These are phyloP conservation scores for Epichloe hybrida DNA, from an alignment of 2,329 filamentous ascomycete genomes.

Conservation along the genomic window DNA sequence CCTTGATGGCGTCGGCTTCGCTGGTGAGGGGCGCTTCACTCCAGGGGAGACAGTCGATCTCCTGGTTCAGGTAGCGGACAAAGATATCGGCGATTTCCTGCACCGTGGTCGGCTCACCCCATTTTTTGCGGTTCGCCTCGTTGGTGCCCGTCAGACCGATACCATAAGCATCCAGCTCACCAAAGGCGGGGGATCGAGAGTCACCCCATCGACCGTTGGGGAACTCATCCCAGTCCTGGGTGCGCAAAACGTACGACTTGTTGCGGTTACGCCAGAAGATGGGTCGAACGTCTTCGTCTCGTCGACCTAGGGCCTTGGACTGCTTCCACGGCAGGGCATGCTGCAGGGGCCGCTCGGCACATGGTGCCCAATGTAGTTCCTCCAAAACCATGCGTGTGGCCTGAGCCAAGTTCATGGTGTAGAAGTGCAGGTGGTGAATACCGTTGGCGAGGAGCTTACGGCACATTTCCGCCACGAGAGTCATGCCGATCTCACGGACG, in stretches of 20 bases:
- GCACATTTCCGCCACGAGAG: slow-evolving; percentile 80
- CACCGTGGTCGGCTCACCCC: slow-evolving; percentile 72
- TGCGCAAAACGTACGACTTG: slow-evolving; percentile 87
- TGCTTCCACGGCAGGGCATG: slow-evolving; percentile 94
- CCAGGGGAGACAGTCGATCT: slow-evolving; percentile 79
- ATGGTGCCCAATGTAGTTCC: slow-evolving; percentile 71
- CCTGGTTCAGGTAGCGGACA: slow-evolving; percentile 68
- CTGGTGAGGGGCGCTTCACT: slow-evolving; percentile 76
- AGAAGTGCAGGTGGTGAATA: slow-evolving; percentile 87
- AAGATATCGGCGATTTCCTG: slow-evolving; percentile 75
- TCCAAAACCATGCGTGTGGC: slow-evolving; percentile 90
- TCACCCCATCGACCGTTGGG: slow-evolving; percentile 98
- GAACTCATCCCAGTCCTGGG: slow-evolving; percentile 98
- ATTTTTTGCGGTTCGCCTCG: slow-evolving; percentile 88
- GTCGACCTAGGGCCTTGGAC: slow-evolving; percentile 75
- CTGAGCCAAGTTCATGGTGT: slow-evolving; percentile 97
- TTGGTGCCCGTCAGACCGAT: slow-evolving; percentile 90
- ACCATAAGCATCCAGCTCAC: slow-evolving; percentile 86
- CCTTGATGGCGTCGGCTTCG: slow-evolving; percentile 67
- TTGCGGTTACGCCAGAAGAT: slow-evolving; percentile 98
- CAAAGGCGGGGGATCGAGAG: slow-evolving; percentile 82
- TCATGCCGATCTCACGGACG: slow-evolving; percentile 79
- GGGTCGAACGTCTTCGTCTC: slow-evolving; percentile 89
- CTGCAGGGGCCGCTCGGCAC: slow-evolving; percentile 62
- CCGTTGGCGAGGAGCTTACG: slow-evolving; percentile 70